These are phyloP conservation scores for Daucus carota DNA, from an alignment of 129 eudicot species.

Conservation along the genomic window DNA sequence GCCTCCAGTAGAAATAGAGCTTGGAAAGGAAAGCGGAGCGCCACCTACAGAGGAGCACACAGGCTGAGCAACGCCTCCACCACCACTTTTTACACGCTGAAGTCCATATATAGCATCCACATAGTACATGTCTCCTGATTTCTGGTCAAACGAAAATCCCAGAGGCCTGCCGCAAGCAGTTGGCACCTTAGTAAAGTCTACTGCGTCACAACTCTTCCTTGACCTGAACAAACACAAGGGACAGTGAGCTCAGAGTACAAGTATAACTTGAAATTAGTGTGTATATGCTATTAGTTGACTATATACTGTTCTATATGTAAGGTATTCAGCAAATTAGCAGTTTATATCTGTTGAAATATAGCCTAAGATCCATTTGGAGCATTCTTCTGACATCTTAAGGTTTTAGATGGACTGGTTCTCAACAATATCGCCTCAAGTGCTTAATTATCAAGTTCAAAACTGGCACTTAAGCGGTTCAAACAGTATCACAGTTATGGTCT, in stretches of 20 bases:
- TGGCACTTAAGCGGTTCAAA: too few relatives aligned
- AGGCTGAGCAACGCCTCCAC: not conserved
- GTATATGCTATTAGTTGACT: not conserved
- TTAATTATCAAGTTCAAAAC: too few relatives aligned
- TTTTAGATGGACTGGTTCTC: too few relatives aligned
- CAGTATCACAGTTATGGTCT: too few relatives aligned
- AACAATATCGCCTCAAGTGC: too few relatives aligned
- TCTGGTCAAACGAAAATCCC: not conserved
- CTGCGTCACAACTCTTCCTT: not conserved
- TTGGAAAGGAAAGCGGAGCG: not conserved
- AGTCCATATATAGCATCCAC: not conserved
- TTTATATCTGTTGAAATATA: not conserved
- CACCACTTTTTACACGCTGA: not conserved
- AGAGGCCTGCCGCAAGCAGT: not conserved
- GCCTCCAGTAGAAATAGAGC: not conserved
- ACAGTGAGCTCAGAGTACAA: not conserved
- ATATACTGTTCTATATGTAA: not conserved
- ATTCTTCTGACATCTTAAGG: too few relatives aligned
- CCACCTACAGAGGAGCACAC: not conserved
- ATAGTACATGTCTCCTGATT: not conserved
- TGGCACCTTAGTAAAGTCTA: not conserved
- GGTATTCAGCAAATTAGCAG: not conserved
- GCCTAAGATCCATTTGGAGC: too few relatives aligned
- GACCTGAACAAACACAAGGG: not conserved
- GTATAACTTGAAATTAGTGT: not conserved